Evolutionary conservation across 805 yeast species (phyloP).

Genomic region (Cyberlindnera mrakii): DNA sequence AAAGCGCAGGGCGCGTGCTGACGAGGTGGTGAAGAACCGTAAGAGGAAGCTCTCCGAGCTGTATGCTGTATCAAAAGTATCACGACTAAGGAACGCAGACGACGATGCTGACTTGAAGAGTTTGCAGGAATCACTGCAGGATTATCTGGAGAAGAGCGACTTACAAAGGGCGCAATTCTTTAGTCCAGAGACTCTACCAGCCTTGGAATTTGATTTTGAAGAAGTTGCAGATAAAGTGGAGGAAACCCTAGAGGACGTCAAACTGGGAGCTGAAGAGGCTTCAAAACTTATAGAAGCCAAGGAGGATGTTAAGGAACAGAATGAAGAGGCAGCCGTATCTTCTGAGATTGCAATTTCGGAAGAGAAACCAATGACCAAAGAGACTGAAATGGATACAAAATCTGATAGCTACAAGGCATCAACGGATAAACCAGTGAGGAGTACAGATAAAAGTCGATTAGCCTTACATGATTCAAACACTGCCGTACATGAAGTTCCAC

Average conservation of each 20-base stretch:
- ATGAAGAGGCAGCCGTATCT: not conserved
- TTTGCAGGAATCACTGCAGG: constrained; percentile 34
- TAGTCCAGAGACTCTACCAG: constrained; percentile 24
- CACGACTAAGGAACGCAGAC: constrained; percentile 35
- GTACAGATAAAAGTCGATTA: not conserved
- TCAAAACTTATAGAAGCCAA: not conserved
- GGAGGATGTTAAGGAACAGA: not conserved
- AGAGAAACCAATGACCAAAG: not conserved
- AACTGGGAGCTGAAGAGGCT: not conserved
- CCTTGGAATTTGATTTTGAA: constrained; percentile 6
- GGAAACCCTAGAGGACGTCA: not conserved
- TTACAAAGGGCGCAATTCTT: constrained; percentile 40
- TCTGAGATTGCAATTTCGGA: too few relatives aligned
- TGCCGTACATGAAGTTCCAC: not conserved
- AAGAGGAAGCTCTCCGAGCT: constrained; percentile 56
- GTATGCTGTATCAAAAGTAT: constrained; percentile 50
- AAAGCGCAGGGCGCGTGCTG: constrained; percentile 30
- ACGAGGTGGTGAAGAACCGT: constrained; percentile 41
- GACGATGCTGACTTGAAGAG: constrained; percentile 28
- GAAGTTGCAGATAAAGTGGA: constrained; percentile 1
- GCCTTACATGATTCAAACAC: not conserved
- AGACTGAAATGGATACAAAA: not conserved
- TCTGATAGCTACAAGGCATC: not conserved
- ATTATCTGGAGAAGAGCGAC: constrained; percentile 47
- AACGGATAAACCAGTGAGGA: not conserved